These are phyloP conservation scores for Clarireedia paspali DNA, from an alignment of 2,329 filamentous ascomycete species.

Conservation along the genomic window DNA sequence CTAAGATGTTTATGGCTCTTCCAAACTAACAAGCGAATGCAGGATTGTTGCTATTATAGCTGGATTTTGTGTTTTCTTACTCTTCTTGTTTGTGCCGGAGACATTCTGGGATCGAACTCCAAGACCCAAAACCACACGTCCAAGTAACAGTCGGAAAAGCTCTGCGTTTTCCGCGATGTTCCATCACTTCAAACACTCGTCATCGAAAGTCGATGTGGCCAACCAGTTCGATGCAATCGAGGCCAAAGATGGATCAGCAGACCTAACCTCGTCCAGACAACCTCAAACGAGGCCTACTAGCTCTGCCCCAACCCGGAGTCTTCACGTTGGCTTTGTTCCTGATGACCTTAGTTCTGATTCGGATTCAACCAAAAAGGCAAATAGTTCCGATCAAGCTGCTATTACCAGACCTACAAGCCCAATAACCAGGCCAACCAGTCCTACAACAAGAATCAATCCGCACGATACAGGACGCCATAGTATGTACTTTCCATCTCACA, in stretches of 20 bases:
- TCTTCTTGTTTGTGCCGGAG: constrained; percentile 90
- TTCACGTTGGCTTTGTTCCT: constrained; percentile 51
- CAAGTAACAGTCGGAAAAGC: constrained; percentile 13
- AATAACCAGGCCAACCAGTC: background rate
- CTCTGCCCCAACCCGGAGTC: constrained; percentile 15
- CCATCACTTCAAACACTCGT: constrained; percentile 10
- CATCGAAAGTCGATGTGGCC: background rate
- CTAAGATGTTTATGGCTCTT: background rate
- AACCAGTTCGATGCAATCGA: constrained; percentile 1
- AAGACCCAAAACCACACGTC: constrained; percentile 10
- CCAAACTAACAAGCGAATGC: constrained; percentile 18
- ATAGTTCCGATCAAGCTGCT: background rate
- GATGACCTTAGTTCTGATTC: constrained; percentile 13
- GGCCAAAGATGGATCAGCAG: background rate
- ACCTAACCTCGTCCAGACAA: background rate
- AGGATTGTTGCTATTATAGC: constrained; percentile 80
- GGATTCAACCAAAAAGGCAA: background rate
- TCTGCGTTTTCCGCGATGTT: constrained; percentile 17
- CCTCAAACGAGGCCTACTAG: background rate
- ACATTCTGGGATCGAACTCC: constrained; percentile 92
- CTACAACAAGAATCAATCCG: background rate
- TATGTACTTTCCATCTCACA: background rate
- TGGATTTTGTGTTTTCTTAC: constrained; percentile 57
- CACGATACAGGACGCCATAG: background rate
- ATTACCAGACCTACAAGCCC: background rate